Conservation (phyloP, 2,329 filamentous ascomycete species). For the Cercospora zeae-maydis region DNA sequence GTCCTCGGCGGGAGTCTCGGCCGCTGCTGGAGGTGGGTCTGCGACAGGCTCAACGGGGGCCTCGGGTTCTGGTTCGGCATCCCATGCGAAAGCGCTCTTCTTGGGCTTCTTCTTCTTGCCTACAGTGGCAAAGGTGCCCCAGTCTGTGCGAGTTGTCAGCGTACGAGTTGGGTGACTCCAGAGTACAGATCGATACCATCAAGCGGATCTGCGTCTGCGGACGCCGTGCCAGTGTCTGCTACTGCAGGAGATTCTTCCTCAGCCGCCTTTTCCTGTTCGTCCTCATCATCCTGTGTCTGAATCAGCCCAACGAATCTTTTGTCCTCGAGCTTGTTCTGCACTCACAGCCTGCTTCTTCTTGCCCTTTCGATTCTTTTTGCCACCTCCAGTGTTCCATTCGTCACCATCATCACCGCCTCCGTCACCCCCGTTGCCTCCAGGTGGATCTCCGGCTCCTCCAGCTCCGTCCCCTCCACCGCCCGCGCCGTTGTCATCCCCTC, state of each 20-base stretch:
- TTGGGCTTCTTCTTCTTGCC: slow-evolving; percentile 37
- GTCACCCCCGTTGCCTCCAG: slow-evolving; percentile 33
- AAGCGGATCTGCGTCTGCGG: slow-evolving; percentile 28
- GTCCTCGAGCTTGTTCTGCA: slow-evolving; percentile 31
- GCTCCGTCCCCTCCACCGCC: slow-evolving; percentile 29
- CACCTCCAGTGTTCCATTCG: slow-evolving; percentile 33
- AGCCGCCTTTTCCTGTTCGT: slow-evolving; percentile 38
- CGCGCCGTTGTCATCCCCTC: slow-evolving; percentile 36
- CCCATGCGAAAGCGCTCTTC: slow-evolving; percentile 22
- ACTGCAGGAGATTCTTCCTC: slow-evolving; percentile 35
- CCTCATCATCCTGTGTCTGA: slow-evolving; percentile 35
- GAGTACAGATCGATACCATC: slow-evolving; percentile 20
- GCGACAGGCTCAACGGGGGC: neutral
- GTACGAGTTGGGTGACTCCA: neutral
- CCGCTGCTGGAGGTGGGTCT: slow-evolving; percentile 8
- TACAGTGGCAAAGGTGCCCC: slow-evolving; percentile 35
- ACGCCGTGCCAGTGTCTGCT: slow-evolving; percentile 27
- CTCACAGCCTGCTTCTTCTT: slow-evolving; percentile 36
- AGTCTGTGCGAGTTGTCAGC: slow-evolving; percentile 33
- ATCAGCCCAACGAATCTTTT: slow-evolving; percentile 22
- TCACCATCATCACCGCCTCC: slow-evolving; percentile 37
- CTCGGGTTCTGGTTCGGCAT: slow-evolving; percentile 23
- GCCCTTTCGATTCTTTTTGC: slow-evolving; percentile 41
- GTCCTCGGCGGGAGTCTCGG: slow-evolving; percentile 24
- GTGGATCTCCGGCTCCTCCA: slow-evolving; percentile 27